phyloP scores from a whole-genome alignment of 148 eudicot species.

The Chenopodium album region DNA sequence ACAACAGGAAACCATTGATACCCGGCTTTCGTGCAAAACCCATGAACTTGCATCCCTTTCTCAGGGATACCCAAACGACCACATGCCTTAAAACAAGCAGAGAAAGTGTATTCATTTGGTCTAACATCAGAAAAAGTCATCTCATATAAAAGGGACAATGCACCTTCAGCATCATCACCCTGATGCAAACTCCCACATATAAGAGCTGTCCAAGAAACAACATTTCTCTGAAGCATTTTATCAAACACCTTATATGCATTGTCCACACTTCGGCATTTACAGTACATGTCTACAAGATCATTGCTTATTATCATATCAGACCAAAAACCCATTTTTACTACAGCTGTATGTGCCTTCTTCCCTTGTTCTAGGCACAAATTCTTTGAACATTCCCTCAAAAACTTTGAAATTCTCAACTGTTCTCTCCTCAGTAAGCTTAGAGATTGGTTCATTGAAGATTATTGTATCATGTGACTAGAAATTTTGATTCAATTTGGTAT shows the following conservation, averaged over 20 bases:
- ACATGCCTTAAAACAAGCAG: conserved; percentile 65
- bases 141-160: conserved; percentile 39
- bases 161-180: conserved; percentile 42
- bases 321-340: conserved; percentile 32
- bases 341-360: conserved; percentile 39
- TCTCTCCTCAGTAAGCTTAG: conserved; percentile 33
- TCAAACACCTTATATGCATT: conserved; percentile 49
- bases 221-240: conserved; percentile 54
- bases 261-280: conserved; percentile 41
- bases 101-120: conserved; percentile 74
- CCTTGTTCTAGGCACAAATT: conserved; percentile 37
- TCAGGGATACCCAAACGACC: conserved; percentile 41
- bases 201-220: conserved; percentile 57
- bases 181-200: conserved; percentile 50
- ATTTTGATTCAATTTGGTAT: no score
- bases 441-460: conserved; percentile 30
- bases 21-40: conserved; percentile 52
- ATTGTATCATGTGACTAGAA: background rate
- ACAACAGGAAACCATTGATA: conserved; percentile 55
- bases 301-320: conserved; percentile 44
- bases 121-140: conserved; percentile 53
- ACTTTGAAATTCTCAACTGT: conserved; percentile 37
- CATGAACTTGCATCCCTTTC: conserved; percentile 74
- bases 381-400: conserved; percentile 39
- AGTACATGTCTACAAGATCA: conserved; percentile 45